Evolutionary conservation across 306 rosid species (phyloP), one percentile per base, ranked within the genome.

Genomic region (Pachyrhizus erosus): DNA sequence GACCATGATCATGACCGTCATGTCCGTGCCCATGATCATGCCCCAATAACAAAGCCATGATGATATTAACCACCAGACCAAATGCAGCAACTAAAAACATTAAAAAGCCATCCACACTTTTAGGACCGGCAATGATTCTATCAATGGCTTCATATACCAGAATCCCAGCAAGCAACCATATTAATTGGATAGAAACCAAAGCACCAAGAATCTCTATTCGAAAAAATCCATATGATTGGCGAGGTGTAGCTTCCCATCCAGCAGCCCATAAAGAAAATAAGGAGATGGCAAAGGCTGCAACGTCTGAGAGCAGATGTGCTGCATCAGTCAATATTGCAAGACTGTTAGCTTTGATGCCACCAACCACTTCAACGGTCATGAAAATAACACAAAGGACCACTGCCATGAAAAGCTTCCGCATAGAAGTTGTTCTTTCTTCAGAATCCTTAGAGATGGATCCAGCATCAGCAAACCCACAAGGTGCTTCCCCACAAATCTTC

Each of bases 121-220:
- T 37, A 39, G 92, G 54, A 29, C 82, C 83, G 1, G 81, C 5
- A 62, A 92, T 37, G 71, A 92, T 60, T 82, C 97, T 87, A 43
- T 76, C 78, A 77, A 92, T 89, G 84, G 97, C 97, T 85, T 92
- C 94, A 8, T 86, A 92, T 5, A 92, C 93, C 79, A 92, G 85
- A 76, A 90, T 89, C 74, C 97, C 97, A 1, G 94, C 87, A 76
- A 92, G 90, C 85, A 90, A 68, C 97, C 97, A 92, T 83, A 92
- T 92, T 48, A 92, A 57, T 45, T 92, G 97, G 68, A 92, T 92
- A 12, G 97, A 92, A 72, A 92, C 89, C 87, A 92, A 78, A 80
- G 97, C 90, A 37, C 97, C 97, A 3, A 92, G 93, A 89, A 92
- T 92, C 86, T 92, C 97, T 64, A 92, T 78, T 81, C 97, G 87